Conservation (phyloP, 441 rosid species). For the Sinapis alba region DNA sequence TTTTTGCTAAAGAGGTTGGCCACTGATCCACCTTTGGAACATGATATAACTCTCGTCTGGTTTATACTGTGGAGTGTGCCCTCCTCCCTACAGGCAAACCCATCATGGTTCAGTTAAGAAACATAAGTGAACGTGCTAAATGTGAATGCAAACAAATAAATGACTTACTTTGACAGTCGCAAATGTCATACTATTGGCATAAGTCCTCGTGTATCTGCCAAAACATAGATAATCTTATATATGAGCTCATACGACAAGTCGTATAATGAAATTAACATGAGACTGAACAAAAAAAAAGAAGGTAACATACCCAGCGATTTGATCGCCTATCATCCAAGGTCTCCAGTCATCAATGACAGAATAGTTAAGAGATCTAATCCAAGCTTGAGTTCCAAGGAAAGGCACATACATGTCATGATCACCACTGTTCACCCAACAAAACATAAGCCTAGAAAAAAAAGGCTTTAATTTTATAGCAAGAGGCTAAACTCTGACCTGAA, state of each 20-base stretch:
- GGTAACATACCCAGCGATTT: too few species aligned
- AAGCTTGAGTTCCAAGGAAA: constrained; percentile 61
- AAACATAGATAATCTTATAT: background rate
- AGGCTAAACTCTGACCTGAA: constrained; percentile 53
- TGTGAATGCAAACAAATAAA: background rate
- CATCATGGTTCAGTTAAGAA: background rate
- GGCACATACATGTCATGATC: constrained; percentile 63
- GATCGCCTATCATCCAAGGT: constrained; percentile 51
- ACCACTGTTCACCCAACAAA: constrained; percentile 48
- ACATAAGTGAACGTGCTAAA: background rate
- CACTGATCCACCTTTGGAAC: constrained; percentile 34
- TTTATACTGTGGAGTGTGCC: constrained; percentile 53
- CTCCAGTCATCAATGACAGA: constrained; percentile 69
- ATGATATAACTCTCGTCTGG: constrained; percentile 43
- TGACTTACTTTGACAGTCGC: constrained; percentile 63
- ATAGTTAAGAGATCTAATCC: constrained; percentile 64
- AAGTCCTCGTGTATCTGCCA: constrained; percentile 62
- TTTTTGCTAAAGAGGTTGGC: too few species aligned
- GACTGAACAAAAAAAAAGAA: too few species aligned
- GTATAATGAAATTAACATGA: too few species aligned
- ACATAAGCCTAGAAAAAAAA: background rate
- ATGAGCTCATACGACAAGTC: background rate
- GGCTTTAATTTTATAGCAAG: constrained; percentile 12
- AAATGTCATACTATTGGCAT: constrained; percentile 61
- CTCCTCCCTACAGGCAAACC: constrained; percentile 53